Evolutionary conservation across 257 asterid genomes (phyloP), one percentile per base, ranked within the genome.

Genomic region (Gentiana straminea): DNA sequence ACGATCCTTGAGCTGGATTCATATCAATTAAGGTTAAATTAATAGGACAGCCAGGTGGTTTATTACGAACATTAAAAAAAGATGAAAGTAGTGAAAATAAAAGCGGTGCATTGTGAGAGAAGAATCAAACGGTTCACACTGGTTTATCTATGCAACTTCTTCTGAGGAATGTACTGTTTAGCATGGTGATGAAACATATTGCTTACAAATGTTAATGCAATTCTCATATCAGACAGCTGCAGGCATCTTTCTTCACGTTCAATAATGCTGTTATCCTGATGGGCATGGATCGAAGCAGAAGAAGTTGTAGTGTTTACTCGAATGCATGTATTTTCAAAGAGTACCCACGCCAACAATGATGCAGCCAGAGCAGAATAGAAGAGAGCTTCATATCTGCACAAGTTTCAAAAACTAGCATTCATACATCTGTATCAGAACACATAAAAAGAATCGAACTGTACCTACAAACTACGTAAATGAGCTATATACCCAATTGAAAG

Each of bases 291-390:
- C 50, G 88, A 60, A 62, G 61, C 64, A 57, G 84, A 75, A 70
- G 84, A 74, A 49, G 69, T 66, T 35, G 13, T 60, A 73, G 71
- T 86, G 58, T 70, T 81, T 66, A 69, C 55, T 49, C 71, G 46
- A 66, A 79, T 84, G 71, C 71, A 49, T 52, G 79, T 86, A 65
- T 85, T 91, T 77, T 91, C 98, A 38, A 83, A 80, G 35, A 87
- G 84, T 52, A 85, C 78, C 98, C 98, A 91, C n/a, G 90, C 94
- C 79, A 83, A 59, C 45, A 91, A 91, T 44, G 94, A 86, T 68
- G 87, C 84, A 62, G 79, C 89, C 62, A 91, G 95, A 54, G 98
- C 87, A 57, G 92, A 79, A 62, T 91, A 87, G 69, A 87, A 91
- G 56, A 83, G 78, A 65, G 97, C 97, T 81, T 91, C 98, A 67